Evolutionary conservation across 2,329 filamentous ascomycete genomes (phyloP), one percentile per base, ranked within the genome.

Genomic region (Neofusicoccum umdonicola): DNA sequence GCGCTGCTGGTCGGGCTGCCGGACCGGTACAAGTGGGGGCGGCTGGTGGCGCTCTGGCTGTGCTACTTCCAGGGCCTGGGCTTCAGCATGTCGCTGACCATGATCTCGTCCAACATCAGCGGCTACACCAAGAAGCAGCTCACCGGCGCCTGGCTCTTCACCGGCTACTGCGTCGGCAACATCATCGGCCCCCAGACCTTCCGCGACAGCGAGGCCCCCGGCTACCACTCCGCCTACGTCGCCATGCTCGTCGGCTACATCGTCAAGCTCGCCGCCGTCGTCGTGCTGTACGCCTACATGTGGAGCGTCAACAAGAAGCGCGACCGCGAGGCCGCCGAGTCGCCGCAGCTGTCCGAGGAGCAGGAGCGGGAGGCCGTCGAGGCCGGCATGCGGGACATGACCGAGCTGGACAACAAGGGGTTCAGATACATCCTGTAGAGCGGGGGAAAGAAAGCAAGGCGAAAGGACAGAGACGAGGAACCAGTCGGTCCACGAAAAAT

Each of bases 231-330:
- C 13, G 81, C 81, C 2, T 83, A 83, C 66, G 76, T 83, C 44
- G 83, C 83, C n/a, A 87, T 87, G 78, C 74, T 87, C 22, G 79
- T 84, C 47, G 84, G 84, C 0, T 87, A 87, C 67, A 74, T 77
- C 3, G 77, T 86, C 9, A 86, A 87, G 72, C 73, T 85, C 0
- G 62, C 75, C 2, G 78, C 80, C 66, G 83, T 87, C 0, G 68
- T 82, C 0, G 74, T 83, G 0, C 69, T 87, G 2, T 86, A 85
- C 66, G 66, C 82, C 1, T 87, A 86, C 68, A 87, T 87, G 84
- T 84, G 77, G 68, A 70, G 74, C 1, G 79, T 79, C 13, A 87
- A 87, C 71, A 84, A 83, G 72, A 81, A 79, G 65, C 74, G 85
- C 27, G 85, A 87, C 70, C 72, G 79, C 0, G 81, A 82, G 48